Evolutionary conservation across 225 moss, liverwort and hornwort species (phyloP), one percentile per base, ranked within the genome.

Genomic region (Sphagnum tenellum): DNA sequence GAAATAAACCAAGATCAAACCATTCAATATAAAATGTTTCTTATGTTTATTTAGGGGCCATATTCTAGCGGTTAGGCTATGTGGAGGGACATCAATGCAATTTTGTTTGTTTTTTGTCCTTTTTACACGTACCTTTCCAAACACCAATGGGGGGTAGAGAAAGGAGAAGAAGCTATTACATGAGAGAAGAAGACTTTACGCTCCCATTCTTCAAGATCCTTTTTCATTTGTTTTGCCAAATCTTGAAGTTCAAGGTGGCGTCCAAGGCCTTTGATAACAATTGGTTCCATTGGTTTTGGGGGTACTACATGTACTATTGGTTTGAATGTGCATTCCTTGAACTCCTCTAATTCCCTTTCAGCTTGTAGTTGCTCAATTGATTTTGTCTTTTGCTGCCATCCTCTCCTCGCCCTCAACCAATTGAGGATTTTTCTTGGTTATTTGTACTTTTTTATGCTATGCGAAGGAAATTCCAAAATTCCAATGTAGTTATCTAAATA

Each of bases 191-290:
- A 89, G 14, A 89, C 78, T 65, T 89, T 92, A 48, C 85, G 77
- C 77, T 87, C 92, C 89, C 85, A 87, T 65, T 92, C 92, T 77
- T 92, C 89, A 57, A 87, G 89, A 45, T 92, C 92, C 66, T 76
- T 85, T 52, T 75, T 92, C 92, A 92, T 92, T 75, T 92, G 89
- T 56, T 89, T 92, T 55, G 92, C 92, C 51, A 85, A 64, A 78
- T 87, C 85, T 50, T 92, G 92, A 46, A 92, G 87, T 79, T 92
- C 89, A 70, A 92, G 69, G 67, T 87, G 87, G 57, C 92, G 82
- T 49, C 87, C 89, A 50, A 92, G 65, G 56, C 92, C 92, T 85
- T 92, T 92, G 45, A 92, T 89, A 60, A 85, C 81, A 5, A 89
- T 83, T 5, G 89, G 79, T 54, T 87, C 87, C 73, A 76, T 85